Evolutionary conservation across 805 yeast genomes (phyloP).

Genomic region (Metschnikowia koreensis): DNA sequence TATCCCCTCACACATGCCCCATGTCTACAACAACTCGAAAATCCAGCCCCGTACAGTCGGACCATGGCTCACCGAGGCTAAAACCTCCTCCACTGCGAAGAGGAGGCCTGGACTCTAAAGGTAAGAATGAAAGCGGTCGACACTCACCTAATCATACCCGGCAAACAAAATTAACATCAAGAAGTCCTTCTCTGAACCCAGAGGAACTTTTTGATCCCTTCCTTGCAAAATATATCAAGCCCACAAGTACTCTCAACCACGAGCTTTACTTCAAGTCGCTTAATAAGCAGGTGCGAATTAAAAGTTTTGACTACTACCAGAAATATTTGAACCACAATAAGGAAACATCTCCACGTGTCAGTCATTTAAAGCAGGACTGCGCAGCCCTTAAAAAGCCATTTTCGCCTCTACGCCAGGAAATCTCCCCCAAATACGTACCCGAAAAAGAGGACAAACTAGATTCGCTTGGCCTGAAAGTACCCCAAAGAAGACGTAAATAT

Average conservation of each 20-base stretch:
- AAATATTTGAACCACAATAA: constrained; percentile 12
- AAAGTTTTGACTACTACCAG: constrained; percentile 17
- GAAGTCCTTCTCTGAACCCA: not conserved
- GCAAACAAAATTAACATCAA: not conserved
- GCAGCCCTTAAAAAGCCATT: not conserved
- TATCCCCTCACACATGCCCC: constrained; percentile 11
- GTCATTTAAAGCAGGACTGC: not conserved
- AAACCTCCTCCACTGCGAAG: constrained; percentile 3
- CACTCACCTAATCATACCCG: not conserved
- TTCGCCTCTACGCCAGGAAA: constrained; percentile 8
- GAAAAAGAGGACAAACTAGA: constrained; percentile 1
- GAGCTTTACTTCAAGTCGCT: constrained; percentile 14
- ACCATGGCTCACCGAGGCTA: constrained; percentile 5
- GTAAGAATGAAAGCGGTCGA: not conserved
- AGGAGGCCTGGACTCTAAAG: not conserved
- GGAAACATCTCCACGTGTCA: not conserved
- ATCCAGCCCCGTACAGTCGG: constrained; percentile 4
- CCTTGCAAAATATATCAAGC: constrained; percentile 19
- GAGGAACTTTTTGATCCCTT: constrained; percentile 16
- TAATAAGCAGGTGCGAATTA: constrained; percentile 11
- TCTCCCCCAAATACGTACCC: not conserved
- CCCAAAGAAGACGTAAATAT: constrained; percentile 11
- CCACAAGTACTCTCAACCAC: constrained; percentile 10
- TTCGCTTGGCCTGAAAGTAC: not conserved
- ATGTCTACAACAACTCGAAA: constrained; percentile 13